These are phyloP conservation scores for Aureobasidium sp. DNA, from an alignment of 2,329 filamentous ascomycete species.

Conservation along the genomic window DNA sequence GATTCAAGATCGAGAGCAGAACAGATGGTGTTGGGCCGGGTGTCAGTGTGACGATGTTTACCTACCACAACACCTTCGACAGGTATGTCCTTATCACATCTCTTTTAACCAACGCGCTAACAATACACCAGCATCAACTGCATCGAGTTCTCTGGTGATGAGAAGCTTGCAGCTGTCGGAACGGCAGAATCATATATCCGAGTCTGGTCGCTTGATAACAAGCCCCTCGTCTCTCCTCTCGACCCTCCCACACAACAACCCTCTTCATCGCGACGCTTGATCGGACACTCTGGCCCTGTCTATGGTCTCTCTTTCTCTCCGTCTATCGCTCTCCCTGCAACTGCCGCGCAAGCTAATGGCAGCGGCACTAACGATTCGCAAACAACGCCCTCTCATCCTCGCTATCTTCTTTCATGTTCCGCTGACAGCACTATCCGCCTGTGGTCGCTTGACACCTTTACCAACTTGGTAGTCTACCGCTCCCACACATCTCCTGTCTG, in stretches of 20 bases:
- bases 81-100: slow-evolving; percentile 44
- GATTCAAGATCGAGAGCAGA: slow-evolving; percentile 78
- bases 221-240: slow-evolving; percentile 63
- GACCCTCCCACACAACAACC: slow-evolving; percentile 52
- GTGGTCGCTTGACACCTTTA: slow-evolving; percentile 88
- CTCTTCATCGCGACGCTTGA: slow-evolving; percentile 64
- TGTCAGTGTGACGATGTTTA: slow-evolving; percentile 93
- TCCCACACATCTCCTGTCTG: slow-evolving; percentile 86
- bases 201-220: slow-evolving; percentile 85
- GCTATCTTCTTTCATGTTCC: slow-evolving; percentile 79
- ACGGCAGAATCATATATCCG: slow-evolving; percentile 94
- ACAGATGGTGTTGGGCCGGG: slow-evolving; percentile 77
- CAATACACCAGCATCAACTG: slow-evolving; percentile 62
- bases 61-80: slow-evolving; percentile 93
- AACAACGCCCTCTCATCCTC: slow-evolving; percentile 39
- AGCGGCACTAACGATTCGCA: slow-evolving; percentile 39
- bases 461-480: slow-evolving; percentile 90
- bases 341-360: slow-evolving; percentile 33
- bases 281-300: slow-evolving; percentile 85
- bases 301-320: slow-evolving; percentile 88
- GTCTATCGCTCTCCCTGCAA: slow-evolving; percentile 43
- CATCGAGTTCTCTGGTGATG: slow-evolving; percentile 91
- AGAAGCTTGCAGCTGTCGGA: slow-evolving; percentile 76
- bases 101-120: slow-evolving; percentile 19
- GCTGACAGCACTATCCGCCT: slow-evolving; percentile 82